Evolutionary conservation across 768 basidiomycete species (phyloP), one percentile per base, ranked within the genome.

Genomic region (Russula emetica): DNA sequence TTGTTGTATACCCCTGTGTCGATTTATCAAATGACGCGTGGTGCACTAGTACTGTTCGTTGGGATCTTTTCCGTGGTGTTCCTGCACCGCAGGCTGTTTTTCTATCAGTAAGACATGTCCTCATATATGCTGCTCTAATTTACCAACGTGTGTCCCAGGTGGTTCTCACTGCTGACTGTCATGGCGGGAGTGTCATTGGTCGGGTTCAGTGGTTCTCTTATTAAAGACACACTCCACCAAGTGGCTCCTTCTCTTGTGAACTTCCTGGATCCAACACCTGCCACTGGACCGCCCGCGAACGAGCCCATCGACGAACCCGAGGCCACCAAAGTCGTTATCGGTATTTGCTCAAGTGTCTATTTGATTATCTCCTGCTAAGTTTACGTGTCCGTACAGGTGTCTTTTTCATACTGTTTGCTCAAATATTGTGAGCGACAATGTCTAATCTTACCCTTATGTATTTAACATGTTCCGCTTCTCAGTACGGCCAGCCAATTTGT

Each of bases 21-120:
- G 49, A 93, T 98, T 70, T 98, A 92, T 79, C 96, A 97, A 75
- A 96, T 97, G 94, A 92, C 87, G 65, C 86, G 90, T 63, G 94
- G 95, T 56, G 89, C 93, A 49, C 85, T 97, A 62, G 93, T 97
- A 54, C 82, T 96, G 59, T 98, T 94, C 76, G 96, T 98, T 64
- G 96, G 94, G 52, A 72, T 91, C 60, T 83, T 98, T 69, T 91
- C 88, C 56, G 94, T 98, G 71, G 73, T 94, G 61, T 98, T 98
- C 81, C 85, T 99, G 63, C 83, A 81, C 55, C 86, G 95, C 68
- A 83, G 82, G 66, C 84, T 96, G 51, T 92, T 86, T 84, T 78
- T 91, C 59, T 95, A 95, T 74, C 94, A 97, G 88, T 92, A 72
- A 70, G 75, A 62, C 24, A 30, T 26, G 51, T 11, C 24, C 24